phyloP scores from a whole-genome alignment of 208 protist species.

The Crithidia fasciculata region DNA sequence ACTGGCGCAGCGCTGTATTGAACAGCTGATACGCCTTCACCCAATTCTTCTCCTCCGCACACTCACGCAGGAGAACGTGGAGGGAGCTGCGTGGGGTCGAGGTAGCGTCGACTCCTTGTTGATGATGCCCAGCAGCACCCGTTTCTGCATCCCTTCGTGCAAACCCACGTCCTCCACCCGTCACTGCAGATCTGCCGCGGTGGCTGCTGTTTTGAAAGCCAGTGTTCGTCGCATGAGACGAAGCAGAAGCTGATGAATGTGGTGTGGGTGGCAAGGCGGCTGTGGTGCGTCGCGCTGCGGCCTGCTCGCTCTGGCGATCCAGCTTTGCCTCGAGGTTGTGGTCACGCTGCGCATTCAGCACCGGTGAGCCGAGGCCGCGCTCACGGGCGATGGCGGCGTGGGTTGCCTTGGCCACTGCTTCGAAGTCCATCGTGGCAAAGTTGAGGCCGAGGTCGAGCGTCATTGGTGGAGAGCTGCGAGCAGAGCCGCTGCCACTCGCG shows the following conservation, averaged over 20 bases:
- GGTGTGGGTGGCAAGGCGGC: not conserved
- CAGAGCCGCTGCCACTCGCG: not conserved
- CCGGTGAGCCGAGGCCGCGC: not conserved
- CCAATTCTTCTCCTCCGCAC: constrained; percentile 64
- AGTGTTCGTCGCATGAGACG: not conserved
- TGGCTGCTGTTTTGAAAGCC: not conserved
- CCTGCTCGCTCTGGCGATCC: not conserved
- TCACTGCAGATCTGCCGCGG: not conserved
- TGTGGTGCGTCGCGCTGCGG: not conserved
- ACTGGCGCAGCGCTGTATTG: constrained; percentile 41
- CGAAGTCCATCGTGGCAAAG: constrained; percentile 72
- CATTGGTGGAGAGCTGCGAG: not conserved
- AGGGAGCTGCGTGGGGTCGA: constrained; percentile 44
- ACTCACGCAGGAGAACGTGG: constrained; percentile 67
- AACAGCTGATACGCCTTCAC: constrained; percentile 60
- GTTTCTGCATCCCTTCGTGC: not conserved
- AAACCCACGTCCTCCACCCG: not conserved
- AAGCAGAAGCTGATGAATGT: not conserved
- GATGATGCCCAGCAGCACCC: too few species aligned
- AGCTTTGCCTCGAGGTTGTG: constrained; percentile 9
- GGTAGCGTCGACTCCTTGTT: not conserved
- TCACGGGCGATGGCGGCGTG: constrained; percentile 41
- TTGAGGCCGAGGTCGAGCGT: constrained; percentile 51
- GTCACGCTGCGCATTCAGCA: constrained; percentile 5
- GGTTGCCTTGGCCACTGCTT: constrained; percentile 41